These are phyloP conservation scores for Exobasidium cylindrosporum DNA, from an alignment of 1,284 basidiomycete species.

Conservation along the genomic window DNA sequence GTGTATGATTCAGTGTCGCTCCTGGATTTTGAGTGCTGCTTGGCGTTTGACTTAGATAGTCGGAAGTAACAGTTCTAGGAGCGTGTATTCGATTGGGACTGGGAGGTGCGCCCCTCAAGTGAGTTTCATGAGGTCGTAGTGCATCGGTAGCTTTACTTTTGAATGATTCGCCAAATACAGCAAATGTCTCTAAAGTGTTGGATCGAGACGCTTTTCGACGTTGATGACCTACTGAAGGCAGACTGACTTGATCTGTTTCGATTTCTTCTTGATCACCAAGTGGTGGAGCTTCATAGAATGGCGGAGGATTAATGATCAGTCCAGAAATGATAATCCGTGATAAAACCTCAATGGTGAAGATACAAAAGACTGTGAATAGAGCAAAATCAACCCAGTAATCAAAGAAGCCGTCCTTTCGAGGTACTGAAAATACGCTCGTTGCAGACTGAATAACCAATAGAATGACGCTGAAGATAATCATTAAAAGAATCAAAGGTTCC, in stretches of 20 bases:
- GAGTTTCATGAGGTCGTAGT: slow-evolving; percentile 17
- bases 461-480: slow-evolving; percentile 81
- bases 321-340: slow-evolving; percentile 89
- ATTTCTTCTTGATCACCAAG: slow-evolving; percentile 12
- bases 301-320: slow-evolving; percentile 77
- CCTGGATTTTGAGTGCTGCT: not conserved
- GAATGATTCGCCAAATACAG: slow-evolving; percentile 31
- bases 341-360: slow-evolving; percentile 87
- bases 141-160: slow-evolving; percentile 28
- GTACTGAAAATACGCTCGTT: slow-evolving; percentile 59
- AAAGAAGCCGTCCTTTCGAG: slow-evolving; percentile 69
- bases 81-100: slow-evolving; percentile 6
- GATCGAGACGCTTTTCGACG: slow-evolving; percentile 33
- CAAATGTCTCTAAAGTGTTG: slow-evolving; percentile 41
- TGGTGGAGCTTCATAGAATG: slow-evolving; percentile 20
- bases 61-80: slow-evolving; percentile 4
- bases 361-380: slow-evolving; percentile 74
- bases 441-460: slow-evolving; percentile 78
- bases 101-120: not conserved
- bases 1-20: not conserved
- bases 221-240: slow-evolving; percentile 6
- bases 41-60: not conserved
- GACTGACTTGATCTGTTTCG: not conserved
- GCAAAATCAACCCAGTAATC: slow-evolving; percentile 81
- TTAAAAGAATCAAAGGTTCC: slow-evolving; percentile 76